Conservation (phyloP, 148 eudicot species). For the Nepenthes mirabilis region DNA sequence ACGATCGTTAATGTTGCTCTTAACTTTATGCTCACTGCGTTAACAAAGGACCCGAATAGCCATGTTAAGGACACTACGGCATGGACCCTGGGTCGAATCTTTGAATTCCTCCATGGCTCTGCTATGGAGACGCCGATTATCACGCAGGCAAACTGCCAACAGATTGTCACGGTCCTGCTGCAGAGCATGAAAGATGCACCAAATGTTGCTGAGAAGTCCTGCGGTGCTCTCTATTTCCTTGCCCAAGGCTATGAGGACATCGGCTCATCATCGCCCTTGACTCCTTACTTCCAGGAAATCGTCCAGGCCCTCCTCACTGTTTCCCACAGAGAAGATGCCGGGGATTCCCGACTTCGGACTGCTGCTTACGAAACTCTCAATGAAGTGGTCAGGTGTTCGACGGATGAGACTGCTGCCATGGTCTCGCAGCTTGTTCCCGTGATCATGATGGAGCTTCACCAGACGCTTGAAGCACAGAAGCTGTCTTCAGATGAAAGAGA, state of each 20-base stretch:
- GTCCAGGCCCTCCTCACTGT: conserved; percentile 69
- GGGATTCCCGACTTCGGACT: conserved; percentile 64
- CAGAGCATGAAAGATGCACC: conserved; percentile 85
- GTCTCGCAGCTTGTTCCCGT: conserved; percentile 67
- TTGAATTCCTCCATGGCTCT: conserved; percentile 78
- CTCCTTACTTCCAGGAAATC: conserved; percentile 76
- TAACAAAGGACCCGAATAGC: conserved; percentile 71
- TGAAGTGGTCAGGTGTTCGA: conserved; percentile 87
- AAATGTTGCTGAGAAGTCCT: conserved; percentile 84
- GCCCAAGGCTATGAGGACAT: conserved; percentile 83
- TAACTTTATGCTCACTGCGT: conserved; percentile 75
- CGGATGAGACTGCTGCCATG: conserved; percentile 73
- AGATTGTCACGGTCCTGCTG: conserved; percentile 63
- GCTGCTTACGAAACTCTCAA: conserved; percentile 87
- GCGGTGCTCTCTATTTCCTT: conserved; percentile 87
- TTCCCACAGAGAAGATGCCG: conserved; percentile 75
- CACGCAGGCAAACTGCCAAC: conserved; percentile 68
- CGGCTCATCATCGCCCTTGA: conserved; percentile 54
- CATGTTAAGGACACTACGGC: conserved; percentile 95
- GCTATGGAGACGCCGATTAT: conserved; percentile 59
- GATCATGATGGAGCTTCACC: conserved; percentile 80
- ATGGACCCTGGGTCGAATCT: conserved; percentile 88
- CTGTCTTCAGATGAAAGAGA: conserved; percentile 61
- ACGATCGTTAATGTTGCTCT: conserved; percentile 70
- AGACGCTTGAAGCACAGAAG: conserved; percentile 58